phyloP scores from a whole-genome alignment of 805 yeast genomes.

The Yamadazyma kitorensis region DNA sequence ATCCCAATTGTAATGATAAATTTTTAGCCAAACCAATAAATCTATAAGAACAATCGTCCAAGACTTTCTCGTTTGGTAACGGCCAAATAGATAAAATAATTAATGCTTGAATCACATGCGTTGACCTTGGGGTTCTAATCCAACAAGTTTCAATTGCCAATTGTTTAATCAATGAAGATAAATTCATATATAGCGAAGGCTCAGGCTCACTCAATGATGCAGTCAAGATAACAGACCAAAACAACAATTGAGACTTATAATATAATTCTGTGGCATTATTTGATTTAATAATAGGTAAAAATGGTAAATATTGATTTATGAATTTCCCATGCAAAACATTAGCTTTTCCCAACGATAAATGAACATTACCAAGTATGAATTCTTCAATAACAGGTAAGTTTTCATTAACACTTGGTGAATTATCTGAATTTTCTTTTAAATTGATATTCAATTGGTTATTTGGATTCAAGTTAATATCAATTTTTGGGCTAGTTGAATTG shows the following conservation, averaged over 20 bases:
- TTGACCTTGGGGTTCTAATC: constrained; percentile 89
- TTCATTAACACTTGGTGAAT: constrained; percentile 21
- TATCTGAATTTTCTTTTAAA: constrained; percentile 19
- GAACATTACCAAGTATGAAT: constrained; percentile 74
- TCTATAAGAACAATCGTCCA: constrained; percentile 89
- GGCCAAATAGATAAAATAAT: constrained; percentile 90
- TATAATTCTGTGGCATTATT: constrained; percentile 71
- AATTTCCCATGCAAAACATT: constrained; percentile 69
- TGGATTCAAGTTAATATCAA: neutral
- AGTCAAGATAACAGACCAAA: constrained; percentile 88
- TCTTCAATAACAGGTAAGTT: constrained; percentile 42
- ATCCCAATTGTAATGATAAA: constrained; percentile 79
- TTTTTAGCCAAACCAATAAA: constrained; percentile 85
- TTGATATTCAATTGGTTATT: neutral
- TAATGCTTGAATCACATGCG: constrained; percentile 89
- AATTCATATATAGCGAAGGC: constrained; percentile 71
- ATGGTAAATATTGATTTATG: constrained; percentile 65
- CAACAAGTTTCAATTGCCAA: constrained; percentile 90
- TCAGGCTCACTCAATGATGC: constrained; percentile 86
- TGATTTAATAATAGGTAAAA: constrained; percentile 74
- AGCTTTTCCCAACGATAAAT: constrained; percentile 64
- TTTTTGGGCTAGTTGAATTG: no score
- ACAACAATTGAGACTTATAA: constrained; percentile 76
- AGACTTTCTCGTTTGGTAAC: constrained; percentile 83
- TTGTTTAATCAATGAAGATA: constrained; percentile 77